Conservation (phyloP, 345 rosid species). For the Nasturtium officinale region DNA sequence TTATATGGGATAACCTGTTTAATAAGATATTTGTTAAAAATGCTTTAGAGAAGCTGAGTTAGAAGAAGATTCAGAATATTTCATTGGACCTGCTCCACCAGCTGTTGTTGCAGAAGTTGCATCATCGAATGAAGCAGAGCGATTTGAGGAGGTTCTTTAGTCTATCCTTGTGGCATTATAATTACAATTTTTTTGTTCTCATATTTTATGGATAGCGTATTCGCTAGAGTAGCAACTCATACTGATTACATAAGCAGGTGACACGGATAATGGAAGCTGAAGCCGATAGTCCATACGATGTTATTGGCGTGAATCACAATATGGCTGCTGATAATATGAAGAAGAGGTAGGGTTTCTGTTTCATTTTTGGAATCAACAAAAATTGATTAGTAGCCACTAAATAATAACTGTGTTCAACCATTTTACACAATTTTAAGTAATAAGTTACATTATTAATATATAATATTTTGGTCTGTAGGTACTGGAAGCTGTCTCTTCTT, state of each 20-base stretch:
- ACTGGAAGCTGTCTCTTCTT: slow-evolving; percentile 92
- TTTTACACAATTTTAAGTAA: neutral
- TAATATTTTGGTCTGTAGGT: slow-evolving; percentile 48
- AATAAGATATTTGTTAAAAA: slow-evolving; percentile 6
- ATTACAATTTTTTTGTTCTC: neutral
- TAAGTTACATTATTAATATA: slow-evolving; percentile 14
- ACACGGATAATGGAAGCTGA: slow-evolving; percentile 84
- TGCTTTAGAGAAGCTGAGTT: slow-evolving; percentile 73
- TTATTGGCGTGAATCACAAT: slow-evolving; percentile 73
- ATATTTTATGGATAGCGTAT: neutral
- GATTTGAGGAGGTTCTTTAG: slow-evolving; percentile 80
- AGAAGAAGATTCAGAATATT: slow-evolving; percentile 76
- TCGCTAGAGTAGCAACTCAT: slow-evolving; percentile 19
- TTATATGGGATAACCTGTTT: neutral
- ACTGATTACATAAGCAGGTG: slow-evolving; percentile 52
- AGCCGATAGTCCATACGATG: slow-evolving; percentile 68
- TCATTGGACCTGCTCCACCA: slow-evolving; percentile 91
- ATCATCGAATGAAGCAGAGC: slow-evolving; percentile 91
- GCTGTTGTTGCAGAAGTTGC: slow-evolving; percentile 90
- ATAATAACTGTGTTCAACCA: neutral
- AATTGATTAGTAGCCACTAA: neutral
- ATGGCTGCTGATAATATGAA: slow-evolving; percentile 76
- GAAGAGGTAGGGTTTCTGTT: slow-evolving; percentile 64
- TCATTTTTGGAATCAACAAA: slow-evolving; percentile 3
- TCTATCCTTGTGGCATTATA: slow-evolving; percentile 14